A percentile compares a stretch with the other conserved stretches of the same genome.
phyloP scores from a whole-genome alignment of 768 basidiomycete species.

The Calvatia gigantea region DNA sequence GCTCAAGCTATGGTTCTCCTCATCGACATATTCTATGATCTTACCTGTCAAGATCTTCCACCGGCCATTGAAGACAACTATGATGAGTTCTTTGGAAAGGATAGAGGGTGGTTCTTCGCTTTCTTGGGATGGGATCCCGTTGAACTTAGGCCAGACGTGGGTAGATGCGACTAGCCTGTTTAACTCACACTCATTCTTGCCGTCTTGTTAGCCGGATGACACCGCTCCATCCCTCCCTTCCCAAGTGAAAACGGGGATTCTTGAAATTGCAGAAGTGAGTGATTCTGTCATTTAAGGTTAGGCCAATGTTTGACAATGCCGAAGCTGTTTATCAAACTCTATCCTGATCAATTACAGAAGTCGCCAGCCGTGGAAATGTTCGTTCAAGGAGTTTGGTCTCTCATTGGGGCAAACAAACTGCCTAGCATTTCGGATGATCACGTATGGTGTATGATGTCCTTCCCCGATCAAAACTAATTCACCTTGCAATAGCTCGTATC shows the following conservation, averaged over 20 bases:
- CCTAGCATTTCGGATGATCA: constrained; percentile 72
- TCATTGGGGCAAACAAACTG: constrained; percentile 70
- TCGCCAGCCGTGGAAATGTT: constrained; percentile 65
- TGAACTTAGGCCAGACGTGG: constrained; percentile 66
- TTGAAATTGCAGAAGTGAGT: constrained; percentile 85
- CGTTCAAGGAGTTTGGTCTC: constrained; percentile 87
- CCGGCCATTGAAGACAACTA: constrained; percentile 91
- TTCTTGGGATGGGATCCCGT: constrained; percentile 80
- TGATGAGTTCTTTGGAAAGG: constrained; percentile 73
- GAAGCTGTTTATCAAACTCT: constrained; percentile 79
- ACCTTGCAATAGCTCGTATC: constrained; percentile 69
- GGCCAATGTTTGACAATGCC: constrained; percentile 1
- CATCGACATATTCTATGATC: constrained; percentile 87
- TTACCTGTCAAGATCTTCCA: constrained; percentile 93
- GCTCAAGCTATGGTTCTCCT: constrained; percentile 77
- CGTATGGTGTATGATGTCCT: constrained; percentile 35
- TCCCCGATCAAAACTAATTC: background rate
- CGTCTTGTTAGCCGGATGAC: constrained; percentile 63
- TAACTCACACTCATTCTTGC: constrained; percentile 10
- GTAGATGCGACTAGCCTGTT: constrained; percentile 24
- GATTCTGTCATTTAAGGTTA: background rate
- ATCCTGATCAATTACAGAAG: constrained; percentile 70
- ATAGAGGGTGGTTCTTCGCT: constrained; percentile 69
- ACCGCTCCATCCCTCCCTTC: constrained; percentile 82
- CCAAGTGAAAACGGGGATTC: constrained; percentile 82